Evolutionary conservation across 2,329 filamentous ascomycete species (phyloP).

Genomic region (Colletotrichum sidae): DNA sequence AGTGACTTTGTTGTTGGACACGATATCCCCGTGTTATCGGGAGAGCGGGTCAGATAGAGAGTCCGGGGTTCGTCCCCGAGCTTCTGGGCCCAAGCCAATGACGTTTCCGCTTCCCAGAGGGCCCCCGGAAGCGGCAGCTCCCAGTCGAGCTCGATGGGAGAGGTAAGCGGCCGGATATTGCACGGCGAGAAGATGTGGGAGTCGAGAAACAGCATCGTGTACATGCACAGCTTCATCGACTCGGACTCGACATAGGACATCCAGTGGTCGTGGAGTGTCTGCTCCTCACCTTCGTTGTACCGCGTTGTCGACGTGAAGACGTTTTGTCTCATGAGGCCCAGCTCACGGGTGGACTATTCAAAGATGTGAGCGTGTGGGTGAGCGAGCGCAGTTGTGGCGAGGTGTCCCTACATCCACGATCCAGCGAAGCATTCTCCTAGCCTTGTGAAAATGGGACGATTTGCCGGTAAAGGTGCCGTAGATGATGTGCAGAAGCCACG

Average conservation of each 20-base stretch:
- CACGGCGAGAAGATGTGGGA: slow-evolving; percentile 45
- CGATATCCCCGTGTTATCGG: slow-evolving; percentile 35
- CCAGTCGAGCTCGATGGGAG: slow-evolving; percentile 48
- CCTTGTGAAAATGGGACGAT: slow-evolving; percentile 40
- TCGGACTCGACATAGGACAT: slow-evolving; percentile 43
- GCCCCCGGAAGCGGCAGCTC: slow-evolving; percentile 44
- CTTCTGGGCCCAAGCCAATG: slow-evolving; percentile 42
- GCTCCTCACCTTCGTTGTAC: slow-evolving; percentile 64
- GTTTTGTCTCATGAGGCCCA: slow-evolving; percentile 43
- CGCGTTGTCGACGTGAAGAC: slow-evolving; percentile 39
- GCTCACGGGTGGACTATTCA: slow-evolving; percentile 40
- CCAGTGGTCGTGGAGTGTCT: slow-evolving; percentile 41
- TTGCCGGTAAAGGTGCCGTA: slow-evolving; percentile 46
- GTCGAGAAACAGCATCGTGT: slow-evolving; percentile 45
- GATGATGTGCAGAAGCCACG: slow-evolving; percentile 45
- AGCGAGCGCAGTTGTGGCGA: no score
- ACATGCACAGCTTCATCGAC: slow-evolving; percentile 46
- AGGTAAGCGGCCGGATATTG: slow-evolving; percentile 45
- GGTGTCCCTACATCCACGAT: slow-evolving; percentile 41
- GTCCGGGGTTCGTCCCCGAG: slow-evolving; percentile 39
- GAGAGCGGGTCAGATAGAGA: slow-evolving; percentile 24
- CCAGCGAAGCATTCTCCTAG: slow-evolving; percentile 43
- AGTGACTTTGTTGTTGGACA: slow-evolving; percentile 43
- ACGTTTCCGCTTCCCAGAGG: slow-evolving; percentile 46
- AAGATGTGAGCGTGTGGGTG: background rate